Evolutionary conservation across 371 early-diverging fungal species (phyloP).

Genomic region (Apophysomyces variabilis): DNA sequence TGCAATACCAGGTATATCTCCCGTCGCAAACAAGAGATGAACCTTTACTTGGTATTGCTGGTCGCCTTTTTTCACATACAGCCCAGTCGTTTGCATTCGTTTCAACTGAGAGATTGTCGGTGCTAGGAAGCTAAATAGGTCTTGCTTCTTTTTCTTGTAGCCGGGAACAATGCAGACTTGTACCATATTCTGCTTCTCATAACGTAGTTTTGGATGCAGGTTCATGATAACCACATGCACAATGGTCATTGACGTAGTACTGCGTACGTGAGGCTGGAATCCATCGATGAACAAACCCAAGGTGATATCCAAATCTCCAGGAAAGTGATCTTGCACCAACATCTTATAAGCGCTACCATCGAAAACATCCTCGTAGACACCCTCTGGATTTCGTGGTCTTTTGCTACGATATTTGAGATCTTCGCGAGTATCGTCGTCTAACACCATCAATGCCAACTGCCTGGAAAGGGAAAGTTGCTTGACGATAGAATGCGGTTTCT

Average conservation of each 20-base stretch:
- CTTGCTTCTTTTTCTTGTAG: no score
- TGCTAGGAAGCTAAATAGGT: constrained; percentile 5
- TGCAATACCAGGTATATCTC: constrained; percentile 19
- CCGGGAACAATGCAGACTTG: constrained; percentile 11
- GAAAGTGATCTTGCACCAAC: constrained; percentile 1
- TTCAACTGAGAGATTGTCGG: background rate
- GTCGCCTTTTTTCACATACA: background rate
- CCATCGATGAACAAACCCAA: constrained; percentile 15
- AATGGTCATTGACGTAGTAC: constrained; percentile 10
- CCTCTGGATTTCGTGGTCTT: background rate
- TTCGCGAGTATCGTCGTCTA: background rate
- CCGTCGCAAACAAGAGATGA: constrained; percentile 11
- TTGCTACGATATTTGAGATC: background rate
- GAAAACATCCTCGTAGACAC: constrained; percentile 2
- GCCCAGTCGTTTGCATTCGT: background rate
- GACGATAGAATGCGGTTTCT: background rate
- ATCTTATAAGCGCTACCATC: constrained; percentile 5
- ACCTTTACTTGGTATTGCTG: constrained; percentile 1
- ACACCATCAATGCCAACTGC: background rate
- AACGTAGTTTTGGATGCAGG: constrained; percentile 3
- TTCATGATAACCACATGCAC: constrained; percentile 9
- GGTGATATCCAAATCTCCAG: constrained; percentile 1
- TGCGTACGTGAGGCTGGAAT: constrained; percentile 6
- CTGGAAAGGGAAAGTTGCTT: background rate
- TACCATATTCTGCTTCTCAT: constrained; percentile 1